A percentile compares a stretch with the other conserved stretches of the same genome.
phyloP scores from a whole-genome alignment of 1,139 yeast species.

The Kazachstania sp. region DNA sequence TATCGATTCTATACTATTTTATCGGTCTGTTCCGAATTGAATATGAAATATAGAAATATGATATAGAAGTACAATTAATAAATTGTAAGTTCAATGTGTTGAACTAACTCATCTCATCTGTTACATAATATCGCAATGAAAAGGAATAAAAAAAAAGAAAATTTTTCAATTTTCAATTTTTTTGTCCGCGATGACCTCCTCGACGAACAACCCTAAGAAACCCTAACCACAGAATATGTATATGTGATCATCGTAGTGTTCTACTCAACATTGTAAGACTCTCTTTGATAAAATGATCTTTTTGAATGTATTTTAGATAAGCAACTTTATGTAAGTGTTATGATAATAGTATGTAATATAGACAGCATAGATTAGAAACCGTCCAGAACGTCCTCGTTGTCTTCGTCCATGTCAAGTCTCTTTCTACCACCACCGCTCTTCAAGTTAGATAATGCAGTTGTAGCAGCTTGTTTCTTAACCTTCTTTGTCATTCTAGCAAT shows the following conservation, averaged over 20 bases:
- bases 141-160: not conserved
- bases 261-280: not conserved
- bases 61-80: not conserved
- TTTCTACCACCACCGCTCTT: conserved; percentile 69
- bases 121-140: not conserved
- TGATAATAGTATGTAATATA: too few relatives aligned
- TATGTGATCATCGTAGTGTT: not conserved
- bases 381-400: conserved; percentile 22
- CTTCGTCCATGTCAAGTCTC: conserved; percentile 51
- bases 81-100: not conserved
- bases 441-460: conserved; percentile 60
- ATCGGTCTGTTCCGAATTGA: too few relatives aligned
- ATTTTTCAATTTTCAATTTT: not conserved
- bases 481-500: conserved; percentile 83
- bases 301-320: too few relatives aligned
- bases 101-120: not conserved
- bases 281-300: too few relatives aligned
- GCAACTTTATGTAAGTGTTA: too few relatives aligned
- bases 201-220: not conserved
- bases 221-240: not conserved
- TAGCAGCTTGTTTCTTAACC: conserved; percentile 72
- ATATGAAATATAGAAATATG: too few relatives aligned
- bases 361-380: not conserved
- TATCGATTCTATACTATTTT: not conserved
- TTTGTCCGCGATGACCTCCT: not conserved